Percentiles rank a stretch among this genome's conserved stretches.
Conservation (phyloP, 140 eudicot species). For the Erigeron philadelphicus region DNA sequence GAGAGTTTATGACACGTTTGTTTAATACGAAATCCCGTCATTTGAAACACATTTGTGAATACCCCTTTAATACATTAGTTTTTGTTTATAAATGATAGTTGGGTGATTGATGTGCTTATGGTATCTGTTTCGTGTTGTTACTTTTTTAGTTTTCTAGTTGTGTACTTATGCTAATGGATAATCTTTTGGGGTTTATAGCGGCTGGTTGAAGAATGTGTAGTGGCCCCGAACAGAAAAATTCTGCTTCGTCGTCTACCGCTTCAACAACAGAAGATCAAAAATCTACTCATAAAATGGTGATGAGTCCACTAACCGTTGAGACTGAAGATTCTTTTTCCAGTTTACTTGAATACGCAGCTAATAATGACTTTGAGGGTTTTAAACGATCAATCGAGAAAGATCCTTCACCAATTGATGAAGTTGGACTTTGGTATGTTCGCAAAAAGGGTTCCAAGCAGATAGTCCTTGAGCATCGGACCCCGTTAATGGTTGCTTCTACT, state of each 20-base stretch:
- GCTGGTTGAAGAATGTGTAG: slow-evolving; percentile 52
- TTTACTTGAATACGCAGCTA: slow-evolving; percentile 67
- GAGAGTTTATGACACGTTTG: too few species aligned
- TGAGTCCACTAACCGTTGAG: slow-evolving; percentile 49
- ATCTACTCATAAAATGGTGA: slow-evolving; percentile 32
- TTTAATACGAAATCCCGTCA: too few species aligned
- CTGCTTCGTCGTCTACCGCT: slow-evolving; percentile 27
- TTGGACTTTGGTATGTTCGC: slow-evolving; percentile 76
- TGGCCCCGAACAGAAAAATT: slow-evolving; percentile 44
- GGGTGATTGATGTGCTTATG: background rate
- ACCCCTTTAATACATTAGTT: background rate
- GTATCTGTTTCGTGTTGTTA: background rate
- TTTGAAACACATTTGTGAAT: too few species aligned
- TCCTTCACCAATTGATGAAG: slow-evolving; percentile 46
- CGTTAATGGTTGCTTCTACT: slow-evolving; percentile 85
- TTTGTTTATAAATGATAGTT: background rate
- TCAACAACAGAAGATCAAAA: slow-evolving; percentile 11
- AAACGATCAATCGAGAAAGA: slow-evolving; percentile 44
- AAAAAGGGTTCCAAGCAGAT: slow-evolving; percentile 59
- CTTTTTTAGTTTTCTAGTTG: background rate
- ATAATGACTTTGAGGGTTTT: slow-evolving; percentile 61
- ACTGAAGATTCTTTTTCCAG: slow-evolving; percentile 61
- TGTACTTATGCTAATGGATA: background rate
- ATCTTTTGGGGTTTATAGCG: background rate
- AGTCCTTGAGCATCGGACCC: slow-evolving; percentile 58